Evolutionary conservation across 2,329 filamentous ascomycete species (phyloP).

Genomic region (Alternaria burnsii): DNA sequence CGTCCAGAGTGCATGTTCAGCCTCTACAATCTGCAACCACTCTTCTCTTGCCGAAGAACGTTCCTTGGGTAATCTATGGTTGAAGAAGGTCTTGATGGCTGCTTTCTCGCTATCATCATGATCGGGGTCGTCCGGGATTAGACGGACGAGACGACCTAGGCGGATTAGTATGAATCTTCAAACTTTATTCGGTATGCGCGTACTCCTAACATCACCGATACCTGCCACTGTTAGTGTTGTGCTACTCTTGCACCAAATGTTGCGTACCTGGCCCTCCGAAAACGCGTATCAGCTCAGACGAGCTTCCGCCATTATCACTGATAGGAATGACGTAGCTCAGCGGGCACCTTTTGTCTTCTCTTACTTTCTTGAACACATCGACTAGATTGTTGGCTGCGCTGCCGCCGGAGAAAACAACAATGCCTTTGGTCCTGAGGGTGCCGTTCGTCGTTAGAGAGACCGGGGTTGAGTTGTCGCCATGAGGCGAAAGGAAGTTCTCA

Average conservation of each 20-base stretch:
- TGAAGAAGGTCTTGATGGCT: slow-evolving; percentile 85
- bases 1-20: slow-evolving; percentile 77
- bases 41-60: slow-evolving; percentile 71
- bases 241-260: slow-evolving; percentile 9
- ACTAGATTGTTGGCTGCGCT: slow-evolving; percentile 95
- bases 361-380: slow-evolving; percentile 77
- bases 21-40: slow-evolving; percentile 91
- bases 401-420: slow-evolving; percentile 90
- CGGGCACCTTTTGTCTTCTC: slow-evolving; percentile 69
- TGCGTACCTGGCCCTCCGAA: slow-evolving; percentile 85
- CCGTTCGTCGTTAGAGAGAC: slow-evolving; percentile 31
- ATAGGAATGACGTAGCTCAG: slow-evolving; percentile 92
- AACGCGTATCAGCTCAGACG: slow-evolving; percentile 90
- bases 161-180: background rate
- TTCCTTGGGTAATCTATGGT: slow-evolving; percentile 77
- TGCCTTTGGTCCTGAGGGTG: slow-evolving; percentile 57
- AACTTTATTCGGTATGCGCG: slow-evolving; percentile 36
- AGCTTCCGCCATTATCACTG: slow-evolving; percentile 93
- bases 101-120: slow-evolving; percentile 64
- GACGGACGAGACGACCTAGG: slow-evolving; percentile 82
- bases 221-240: slow-evolving; percentile 41
- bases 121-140: slow-evolving; percentile 74
- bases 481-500: slow-evolving; percentile 28
- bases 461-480: slow-evolving; percentile 26
- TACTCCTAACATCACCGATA: slow-evolving; percentile 80